Conservation (phyloP, 192 early-diverging fungal genomes). For the Diversispora epigaea region DNA sequence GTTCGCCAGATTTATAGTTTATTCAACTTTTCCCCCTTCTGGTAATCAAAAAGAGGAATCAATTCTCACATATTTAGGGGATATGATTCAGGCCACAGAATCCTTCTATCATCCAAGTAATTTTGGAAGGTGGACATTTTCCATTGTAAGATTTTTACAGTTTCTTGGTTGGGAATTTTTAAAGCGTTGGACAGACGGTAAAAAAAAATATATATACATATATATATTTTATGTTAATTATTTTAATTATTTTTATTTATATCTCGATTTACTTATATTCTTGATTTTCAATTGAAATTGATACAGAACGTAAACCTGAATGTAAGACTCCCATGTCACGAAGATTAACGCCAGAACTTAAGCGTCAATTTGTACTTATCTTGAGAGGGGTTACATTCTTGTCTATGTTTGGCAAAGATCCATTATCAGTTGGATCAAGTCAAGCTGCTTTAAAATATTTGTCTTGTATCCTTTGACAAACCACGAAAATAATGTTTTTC, state of each 20-base stretch:
- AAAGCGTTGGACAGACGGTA: slow-evolving; percentile 57
- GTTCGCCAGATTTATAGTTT: slow-evolving; percentile 79
- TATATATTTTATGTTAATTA: background rate
- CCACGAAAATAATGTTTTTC: background rate
- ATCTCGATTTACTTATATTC: background rate
- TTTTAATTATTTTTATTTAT: background rate
- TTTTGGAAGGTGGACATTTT: slow-evolving; percentile 78
- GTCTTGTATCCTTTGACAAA: slow-evolving; percentile 52
- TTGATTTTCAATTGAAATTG: background rate
- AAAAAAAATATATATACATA: background rate
- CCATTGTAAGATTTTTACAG: slow-evolving; percentile 70
- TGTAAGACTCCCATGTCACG: slow-evolving; percentile 61
- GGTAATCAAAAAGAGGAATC: slow-evolving; percentile 44
- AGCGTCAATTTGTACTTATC: slow-evolving; percentile 61
- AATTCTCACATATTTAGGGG: slow-evolving; percentile 60
- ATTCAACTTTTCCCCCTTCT: slow-evolving; percentile 63
- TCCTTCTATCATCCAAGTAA: slow-evolving; percentile 94
- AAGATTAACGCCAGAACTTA: slow-evolving; percentile 58
- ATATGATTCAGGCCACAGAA: slow-evolving; percentile 83
- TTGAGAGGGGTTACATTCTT: slow-evolving; percentile 62
- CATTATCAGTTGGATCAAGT: slow-evolving; percentile 53
- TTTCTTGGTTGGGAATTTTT: slow-evolving; percentile 67
- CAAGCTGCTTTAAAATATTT: slow-evolving; percentile 68
- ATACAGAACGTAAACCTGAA: slow-evolving; percentile 51
- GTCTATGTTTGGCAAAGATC: slow-evolving; percentile 76